Evolutionary conservation across 2,329 filamentous ascomycete genomes (phyloP).

Genomic region (Curvularia verruculosa): DNA sequence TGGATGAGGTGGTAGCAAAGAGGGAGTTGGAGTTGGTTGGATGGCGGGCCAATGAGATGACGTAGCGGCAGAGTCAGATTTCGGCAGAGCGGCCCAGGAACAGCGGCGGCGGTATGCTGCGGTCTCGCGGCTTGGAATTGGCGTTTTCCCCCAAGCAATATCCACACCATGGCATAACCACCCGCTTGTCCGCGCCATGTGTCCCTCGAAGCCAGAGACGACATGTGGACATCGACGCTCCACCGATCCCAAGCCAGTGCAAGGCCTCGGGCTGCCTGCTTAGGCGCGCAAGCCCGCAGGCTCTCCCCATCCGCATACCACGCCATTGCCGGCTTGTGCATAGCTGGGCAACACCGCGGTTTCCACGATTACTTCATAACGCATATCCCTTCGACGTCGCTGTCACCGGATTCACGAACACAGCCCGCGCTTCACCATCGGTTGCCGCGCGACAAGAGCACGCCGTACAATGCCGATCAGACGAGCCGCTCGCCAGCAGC

Average conservation of each 20-base stretch:
- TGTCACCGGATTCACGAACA: constrained; percentile 81
- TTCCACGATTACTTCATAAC: constrained; percentile 99
- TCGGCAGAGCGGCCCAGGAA: constrained; percentile 23
- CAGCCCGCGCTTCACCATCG: constrained; percentile 75
- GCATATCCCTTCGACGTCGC: constrained; percentile 88
- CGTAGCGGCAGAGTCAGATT: constrained; percentile 20
- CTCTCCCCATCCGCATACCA: constrained; percentile 15
- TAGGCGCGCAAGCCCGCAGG: constrained; percentile 18
- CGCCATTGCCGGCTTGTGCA: constrained; percentile 10
- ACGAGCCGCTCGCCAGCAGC: constrained; percentile 46
- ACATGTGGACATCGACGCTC: constrained; percentile 48
- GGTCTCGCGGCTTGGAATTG: constrained; percentile 23
- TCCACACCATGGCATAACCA: constrained; percentile 41
- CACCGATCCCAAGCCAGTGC: constrained; percentile 34
- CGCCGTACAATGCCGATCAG: constrained; percentile 67
- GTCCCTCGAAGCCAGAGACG: constrained; percentile 40
- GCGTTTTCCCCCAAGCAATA: constrained; percentile 22
- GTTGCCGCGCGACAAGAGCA: constrained; percentile 82
- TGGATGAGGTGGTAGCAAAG: neutral
- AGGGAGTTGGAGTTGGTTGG: neutral
- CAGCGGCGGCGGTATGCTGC: constrained; percentile 22
- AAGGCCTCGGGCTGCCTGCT: constrained; percentile 30
- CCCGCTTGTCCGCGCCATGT: constrained; percentile 39
- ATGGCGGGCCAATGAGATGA: constrained; percentile 22
- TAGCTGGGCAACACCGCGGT: constrained; percentile 38